These are phyloP conservation scores for Colletotrichum sp. DNA, from an alignment of 2,329 filamentous ascomycete genomes.

Conservation along the genomic window DNA sequence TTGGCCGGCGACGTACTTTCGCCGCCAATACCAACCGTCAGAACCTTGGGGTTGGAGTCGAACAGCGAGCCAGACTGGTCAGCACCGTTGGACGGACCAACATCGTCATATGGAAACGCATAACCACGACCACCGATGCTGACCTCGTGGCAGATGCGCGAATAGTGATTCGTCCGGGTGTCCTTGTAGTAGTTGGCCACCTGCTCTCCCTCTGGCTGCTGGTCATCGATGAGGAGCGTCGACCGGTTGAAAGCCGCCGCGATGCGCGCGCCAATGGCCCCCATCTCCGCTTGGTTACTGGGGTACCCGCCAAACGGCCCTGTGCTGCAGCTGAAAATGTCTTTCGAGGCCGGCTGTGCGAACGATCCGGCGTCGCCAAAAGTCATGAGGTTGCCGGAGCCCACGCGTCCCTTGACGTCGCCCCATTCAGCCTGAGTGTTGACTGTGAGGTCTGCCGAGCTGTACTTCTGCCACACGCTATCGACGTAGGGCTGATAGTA, in stretches of 20 bases:
- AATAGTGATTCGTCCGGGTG: constrained; percentile 68
- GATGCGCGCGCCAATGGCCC: constrained; percentile 74
- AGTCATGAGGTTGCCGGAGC: constrained; percentile 36
- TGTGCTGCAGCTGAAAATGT: constrained; percentile 59
- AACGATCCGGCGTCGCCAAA: constrained; percentile 47
- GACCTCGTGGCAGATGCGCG: constrained; percentile 66
- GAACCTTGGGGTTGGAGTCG: constrained; percentile 57
- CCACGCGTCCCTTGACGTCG: constrained; percentile 47
- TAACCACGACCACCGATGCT: constrained; percentile 68
- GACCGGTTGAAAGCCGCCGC: constrained; percentile 78
- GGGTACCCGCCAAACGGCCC: constrained; percentile 59
- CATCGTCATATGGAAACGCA: constrained; percentile 76
- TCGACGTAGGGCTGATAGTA: constrained; percentile 58
- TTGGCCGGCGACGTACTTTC: background rate
- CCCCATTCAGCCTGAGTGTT: constrained; percentile 62
- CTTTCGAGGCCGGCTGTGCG: constrained; percentile 48
- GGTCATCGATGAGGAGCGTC: constrained; percentile 62
- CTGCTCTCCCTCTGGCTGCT: constrained; percentile 57
- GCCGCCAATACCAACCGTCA: constrained; percentile 63
- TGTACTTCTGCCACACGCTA: constrained; percentile 57
- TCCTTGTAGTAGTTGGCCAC: constrained; percentile 58
- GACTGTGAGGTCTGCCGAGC: constrained; percentile 46
- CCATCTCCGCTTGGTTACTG: constrained; percentile 48
- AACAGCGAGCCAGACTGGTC: constrained; percentile 70
- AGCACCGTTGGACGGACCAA: constrained; percentile 54